These are phyloP conservation scores for Fusarium circinatum DNA, from an alignment of 2,329 filamentous ascomycete genomes.

Conservation along the genomic window DNA sequence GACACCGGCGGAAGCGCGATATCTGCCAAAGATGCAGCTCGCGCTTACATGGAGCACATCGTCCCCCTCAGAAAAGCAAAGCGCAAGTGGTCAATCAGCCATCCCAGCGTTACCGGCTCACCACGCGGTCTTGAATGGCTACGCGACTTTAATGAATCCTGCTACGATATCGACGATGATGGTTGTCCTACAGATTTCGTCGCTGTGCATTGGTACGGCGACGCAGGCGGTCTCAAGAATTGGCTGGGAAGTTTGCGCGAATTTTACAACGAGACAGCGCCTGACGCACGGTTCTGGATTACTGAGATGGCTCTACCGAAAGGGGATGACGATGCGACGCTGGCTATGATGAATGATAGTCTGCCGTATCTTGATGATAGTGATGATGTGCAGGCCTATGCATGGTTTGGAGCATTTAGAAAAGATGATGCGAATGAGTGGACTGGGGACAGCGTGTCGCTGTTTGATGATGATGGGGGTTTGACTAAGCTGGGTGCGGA, in stretches of 20 bases:
- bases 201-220: constrained; percentile 55
- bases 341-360: constrained; percentile 55
- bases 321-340: constrained; percentile 47
- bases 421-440: constrained; percentile 51
- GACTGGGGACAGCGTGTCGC: constrained; percentile 52
- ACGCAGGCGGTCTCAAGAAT: constrained; percentile 48
- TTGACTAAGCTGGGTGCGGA: constrained; percentile 52
- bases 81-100: constrained; percentile 52
- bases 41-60: constrained; percentile 51
- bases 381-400: constrained; percentile 51
- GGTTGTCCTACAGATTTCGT: constrained; percentile 56
- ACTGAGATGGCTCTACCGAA: constrained; percentile 55
- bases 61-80: constrained; percentile 46
- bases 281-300: constrained; percentile 48
- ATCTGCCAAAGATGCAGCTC: constrained; percentile 51
- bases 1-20: constrained; percentile 53
- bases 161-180: constrained; percentile 50
- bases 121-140: constrained; percentile 53
- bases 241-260: constrained; percentile 50
- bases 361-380: constrained; percentile 49
- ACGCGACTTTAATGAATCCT: constrained; percentile 52
- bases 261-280: constrained; percentile 48
- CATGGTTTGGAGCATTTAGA: constrained; percentile 56
- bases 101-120: constrained; percentile 55
- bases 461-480: constrained; percentile 51